Evolutionary conservation across 1,284 basidiomycete genomes (phyloP).

Genomic region (Fistulina hepatica): DNA sequence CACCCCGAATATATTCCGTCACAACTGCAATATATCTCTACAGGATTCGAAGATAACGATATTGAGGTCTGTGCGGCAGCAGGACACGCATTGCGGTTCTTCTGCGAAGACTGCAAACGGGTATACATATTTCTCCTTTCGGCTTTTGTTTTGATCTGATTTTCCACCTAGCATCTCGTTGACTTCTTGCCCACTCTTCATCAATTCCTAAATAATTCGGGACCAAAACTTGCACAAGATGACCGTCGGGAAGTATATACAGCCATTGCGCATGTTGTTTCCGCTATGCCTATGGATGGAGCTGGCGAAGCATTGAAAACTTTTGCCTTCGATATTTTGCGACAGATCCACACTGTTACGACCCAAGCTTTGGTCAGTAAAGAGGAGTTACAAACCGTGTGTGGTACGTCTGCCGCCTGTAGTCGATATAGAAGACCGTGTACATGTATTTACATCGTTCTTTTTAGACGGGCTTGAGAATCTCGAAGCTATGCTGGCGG

Average conservation of each 20-base stretch:
- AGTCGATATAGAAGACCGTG: conserved; percentile 10
- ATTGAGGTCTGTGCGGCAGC: conserved; percentile 85
- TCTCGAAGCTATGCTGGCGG: conserved; percentile 76
- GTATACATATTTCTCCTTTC: conserved; percentile 28
- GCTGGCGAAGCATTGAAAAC: conserved; percentile 77
- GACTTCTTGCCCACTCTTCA: conserved; percentile 89
- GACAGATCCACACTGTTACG: conserved; percentile 56
- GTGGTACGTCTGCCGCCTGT: conserved; percentile 37
- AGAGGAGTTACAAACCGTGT: conserved; percentile 50
- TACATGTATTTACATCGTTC: too few species aligned
- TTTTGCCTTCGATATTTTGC: conserved; percentile 69
- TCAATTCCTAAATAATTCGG: conserved; percentile 74
- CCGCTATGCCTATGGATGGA: conserved; percentile 79
- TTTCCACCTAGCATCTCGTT: conserved; percentile 61
- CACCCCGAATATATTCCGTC: conserved; percentile 84
- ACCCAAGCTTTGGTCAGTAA: conserved; percentile 44
- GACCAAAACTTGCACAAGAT: conserved; percentile 70
- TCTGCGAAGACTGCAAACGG: conserved; percentile 93
- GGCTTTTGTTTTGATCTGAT: conserved; percentile 8
- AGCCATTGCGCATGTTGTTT: conserved; percentile 91
- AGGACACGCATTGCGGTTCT: conserved; percentile 91
- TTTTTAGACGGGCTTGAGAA: conserved; percentile 71
- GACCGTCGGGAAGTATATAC: conserved; percentile 90
- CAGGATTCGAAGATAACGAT: conserved; percentile 79
- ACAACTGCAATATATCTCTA: conserved; percentile 85